Evolutionary conservation across 306 rosid genomes (phyloP), one percentile per base, ranked within the genome.

Genomic region (Cucurbita argyrosperma): DNA sequence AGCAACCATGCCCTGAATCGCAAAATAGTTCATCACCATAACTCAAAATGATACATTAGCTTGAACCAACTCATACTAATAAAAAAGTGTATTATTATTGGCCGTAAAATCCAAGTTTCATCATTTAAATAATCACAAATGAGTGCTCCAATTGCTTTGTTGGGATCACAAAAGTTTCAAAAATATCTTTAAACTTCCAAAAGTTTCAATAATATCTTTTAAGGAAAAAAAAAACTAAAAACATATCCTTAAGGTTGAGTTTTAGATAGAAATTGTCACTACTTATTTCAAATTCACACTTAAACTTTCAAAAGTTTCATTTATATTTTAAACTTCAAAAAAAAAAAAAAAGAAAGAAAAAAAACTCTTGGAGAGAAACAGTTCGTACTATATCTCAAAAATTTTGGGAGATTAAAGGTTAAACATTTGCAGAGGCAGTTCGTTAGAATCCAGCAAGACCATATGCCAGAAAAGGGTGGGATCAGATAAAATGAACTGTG

Each of bases 1-100:
- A 53, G 98, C 96, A 84, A 89, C 88, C 98, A 90, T 89, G 79
- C 98, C 98, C 98, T 94, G 90, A 30, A 30, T 10, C 23, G 49
- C 46, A 38, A 4, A 21, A 60, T 15, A 13, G n/a, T 57, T 35
- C 46, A 46, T 65, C 49, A 42, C 5, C 16, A n/a, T 3, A 6
- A 52, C n/a, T 11, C 13, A 30, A 54, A 21, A 23, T 0, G 66
- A 12, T 4, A 4, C 57, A 67, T 12, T 68, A 46, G 49, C 49
- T 68, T 66, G 5, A 66, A 66, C 37, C 47, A 42, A 42, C 13
- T 65, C 30, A 13, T 63, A 30, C 45, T 40, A 39, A 9, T 0
- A 3, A 21, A 21, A 21, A 21, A 21, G 23, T 21, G 23, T 21
- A 21, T 21, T 21, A 21, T 21, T 21, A 21, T 43, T 43, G 2